Evolutionary conservation across 352 stramenopile genomes (phyloP).

Genomic region (Pythium aquatile): DNA sequence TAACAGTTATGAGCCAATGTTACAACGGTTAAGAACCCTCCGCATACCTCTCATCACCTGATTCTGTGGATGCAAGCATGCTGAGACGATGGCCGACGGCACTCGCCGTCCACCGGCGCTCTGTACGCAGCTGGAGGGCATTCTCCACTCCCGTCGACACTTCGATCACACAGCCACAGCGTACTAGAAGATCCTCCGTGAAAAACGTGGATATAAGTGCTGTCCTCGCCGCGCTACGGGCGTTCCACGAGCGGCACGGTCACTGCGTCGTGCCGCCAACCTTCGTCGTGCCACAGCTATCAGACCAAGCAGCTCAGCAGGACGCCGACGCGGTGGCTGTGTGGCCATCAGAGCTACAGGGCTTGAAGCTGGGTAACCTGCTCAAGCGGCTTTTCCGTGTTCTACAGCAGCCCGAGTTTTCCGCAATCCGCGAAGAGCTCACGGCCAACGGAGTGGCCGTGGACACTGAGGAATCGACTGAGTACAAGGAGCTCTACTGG

Average conservation of each 20-base stretch:
- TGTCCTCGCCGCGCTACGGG: background rate
- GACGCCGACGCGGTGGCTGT: background rate
- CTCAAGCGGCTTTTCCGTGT: conserved; percentile 32
- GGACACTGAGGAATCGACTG: background rate
- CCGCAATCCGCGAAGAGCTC: conserved; percentile 25
- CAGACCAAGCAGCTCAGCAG: background rate
- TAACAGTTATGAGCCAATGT: background rate
- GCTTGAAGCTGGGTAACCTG: conserved; percentile 38
- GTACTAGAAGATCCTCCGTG: background rate
- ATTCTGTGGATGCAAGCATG: background rate
- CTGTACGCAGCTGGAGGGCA: background rate
- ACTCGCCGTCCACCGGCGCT: background rate
- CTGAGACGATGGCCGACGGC: background rate
- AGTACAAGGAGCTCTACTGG: conserved; percentile 54
- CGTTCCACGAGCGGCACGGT: background rate
- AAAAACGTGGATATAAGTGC: background rate
- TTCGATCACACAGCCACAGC: background rate
- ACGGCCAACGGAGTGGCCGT: conserved; percentile 31
- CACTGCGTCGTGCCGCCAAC: background rate
- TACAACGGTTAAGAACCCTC: background rate
- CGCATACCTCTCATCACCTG: background rate
- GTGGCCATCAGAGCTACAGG: conserved; percentile 43
- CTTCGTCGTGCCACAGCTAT: background rate
- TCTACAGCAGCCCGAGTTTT: background rate
- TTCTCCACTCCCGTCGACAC: background rate